phyloP scores from a whole-genome alignment of 228 moss, liverwort and hornwort genomes.

The Sphagnum magellanicum region DNA sequence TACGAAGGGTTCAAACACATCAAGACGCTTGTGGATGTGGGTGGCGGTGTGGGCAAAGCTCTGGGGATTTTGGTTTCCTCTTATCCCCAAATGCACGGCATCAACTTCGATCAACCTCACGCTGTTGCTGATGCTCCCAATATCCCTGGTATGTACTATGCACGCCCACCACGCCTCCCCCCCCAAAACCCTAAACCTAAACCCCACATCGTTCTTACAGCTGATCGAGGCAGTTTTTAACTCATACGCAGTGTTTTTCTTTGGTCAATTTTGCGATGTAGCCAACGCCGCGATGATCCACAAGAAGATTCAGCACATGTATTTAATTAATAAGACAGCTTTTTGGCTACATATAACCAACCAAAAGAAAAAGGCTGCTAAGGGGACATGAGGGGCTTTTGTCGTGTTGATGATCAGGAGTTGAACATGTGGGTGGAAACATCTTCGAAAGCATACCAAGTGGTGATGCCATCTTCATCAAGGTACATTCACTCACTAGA shows the following conservation, averaged over 20 bases:
- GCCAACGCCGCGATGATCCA: too few species aligned
- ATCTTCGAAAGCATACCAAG: constrained; percentile 16
- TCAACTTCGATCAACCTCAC: constrained; percentile 44
- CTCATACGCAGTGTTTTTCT: too few species aligned
- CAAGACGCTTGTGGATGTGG: constrained; percentile 34
- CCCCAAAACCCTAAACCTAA: background rate
- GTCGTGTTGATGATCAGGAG: constrained; percentile 6
- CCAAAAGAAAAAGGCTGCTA: too few species aligned
- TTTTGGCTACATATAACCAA: background rate
- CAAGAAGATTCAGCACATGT: background rate
- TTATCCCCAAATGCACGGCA: constrained; percentile 33
- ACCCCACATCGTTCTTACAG: background rate
- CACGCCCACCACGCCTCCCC: background rate
- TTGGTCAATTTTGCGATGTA: background rate
- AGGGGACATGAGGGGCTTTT: background rate
- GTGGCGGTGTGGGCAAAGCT: constrained; percentile 28
- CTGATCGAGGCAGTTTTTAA: background rate
- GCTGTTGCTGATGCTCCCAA: constrained; percentile 8
- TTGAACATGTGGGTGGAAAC: constrained; percentile 17
- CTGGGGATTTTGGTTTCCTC: constrained; percentile 22
- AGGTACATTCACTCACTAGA: constrained; percentile 6
- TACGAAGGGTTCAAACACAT: constrained; percentile 21
- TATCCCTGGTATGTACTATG: background rate
- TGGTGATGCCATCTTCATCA: constrained; percentile 18
- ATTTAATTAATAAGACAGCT: background rate